These are phyloP conservation scores for Aspergillus niger DNA, from an alignment of 2,329 filamentous ascomycete genomes.

Conservation along the genomic window DNA sequence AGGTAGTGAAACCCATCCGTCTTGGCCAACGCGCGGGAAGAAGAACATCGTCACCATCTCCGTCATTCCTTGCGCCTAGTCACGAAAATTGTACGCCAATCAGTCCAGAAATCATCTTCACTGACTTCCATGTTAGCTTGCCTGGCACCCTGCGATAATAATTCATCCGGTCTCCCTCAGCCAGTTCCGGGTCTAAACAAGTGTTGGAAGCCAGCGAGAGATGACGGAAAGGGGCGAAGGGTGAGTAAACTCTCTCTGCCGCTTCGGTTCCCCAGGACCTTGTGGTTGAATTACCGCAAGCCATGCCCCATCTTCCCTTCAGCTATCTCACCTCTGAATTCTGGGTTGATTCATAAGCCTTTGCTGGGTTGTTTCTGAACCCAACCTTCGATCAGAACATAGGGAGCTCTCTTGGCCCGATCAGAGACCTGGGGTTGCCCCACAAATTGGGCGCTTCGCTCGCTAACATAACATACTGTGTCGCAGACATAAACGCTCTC, in stretches of 20 bases:
- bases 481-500: conserved; percentile 55
- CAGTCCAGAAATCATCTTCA: background rate
- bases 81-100: background rate
- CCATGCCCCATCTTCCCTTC: background rate
- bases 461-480: conserved; percentile 36
- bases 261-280: conserved; percentile 25
- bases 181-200: no score
- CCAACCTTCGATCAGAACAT: background rate
- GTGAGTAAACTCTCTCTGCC: conserved; percentile 25
- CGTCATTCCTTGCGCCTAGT: background rate
- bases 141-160: no score
- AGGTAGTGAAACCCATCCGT: background rate
- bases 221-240: conserved; percentile 37
- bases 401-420: background rate
- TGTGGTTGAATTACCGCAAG: background rate
- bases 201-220: conserved; percentile 16
- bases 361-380: background rate
- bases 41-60: background rate
- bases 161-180: no score
- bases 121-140: background rate
- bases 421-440: background rate
- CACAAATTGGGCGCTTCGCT: conserved; percentile 14
- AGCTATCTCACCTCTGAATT: background rate
- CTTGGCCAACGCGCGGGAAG: conserved; percentile 19
- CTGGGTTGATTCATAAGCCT: background rate